phyloP scores from a whole-genome alignment of 116 monocot genomes.

The Zostera marina region DNA sequence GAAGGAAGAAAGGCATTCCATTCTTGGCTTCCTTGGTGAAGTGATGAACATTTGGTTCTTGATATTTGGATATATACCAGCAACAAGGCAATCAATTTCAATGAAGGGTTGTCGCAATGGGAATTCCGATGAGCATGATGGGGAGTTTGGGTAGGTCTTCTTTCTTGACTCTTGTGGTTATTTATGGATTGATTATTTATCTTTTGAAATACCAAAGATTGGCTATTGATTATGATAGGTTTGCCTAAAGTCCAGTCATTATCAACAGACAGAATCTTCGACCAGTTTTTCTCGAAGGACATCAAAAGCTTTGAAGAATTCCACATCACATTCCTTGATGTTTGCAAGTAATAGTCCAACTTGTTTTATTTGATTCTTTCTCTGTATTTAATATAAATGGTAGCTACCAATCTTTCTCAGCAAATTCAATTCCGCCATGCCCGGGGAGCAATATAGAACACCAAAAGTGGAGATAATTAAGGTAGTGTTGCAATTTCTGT shows the following conservation, averaged over 20 bases:
- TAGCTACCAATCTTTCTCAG: slow-evolving; percentile 1
- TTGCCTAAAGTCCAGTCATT: slow-evolving; percentile 1
- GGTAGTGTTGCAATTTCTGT: neutral
- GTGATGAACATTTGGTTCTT: too few species aligned
- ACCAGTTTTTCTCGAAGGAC: slow-evolving; percentile 14
- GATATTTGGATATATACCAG: too few species aligned
- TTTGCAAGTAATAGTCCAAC: slow-evolving; percentile 6
- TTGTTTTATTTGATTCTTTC: neutral
- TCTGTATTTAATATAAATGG: too few species aligned
- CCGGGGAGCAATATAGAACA: slow-evolving; percentile 7
- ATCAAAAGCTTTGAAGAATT: slow-evolving; percentile 13
- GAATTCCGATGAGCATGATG: slow-evolving; percentile 12
- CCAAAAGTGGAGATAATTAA: slow-evolving; percentile 3
- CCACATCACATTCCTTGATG: slow-evolving; percentile 10
- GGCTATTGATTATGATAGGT: neutral
- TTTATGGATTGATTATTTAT: neutral
- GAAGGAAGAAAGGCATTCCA: too few species aligned
- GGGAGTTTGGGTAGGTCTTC: slow-evolving; percentile 1
- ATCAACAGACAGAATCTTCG: slow-evolving; percentile 14
- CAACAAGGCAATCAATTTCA: too few species aligned
- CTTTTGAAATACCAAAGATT: too few species aligned
- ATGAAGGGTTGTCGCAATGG: slow-evolving; percentile 2
- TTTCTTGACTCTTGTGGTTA: neutral
- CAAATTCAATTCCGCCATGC: slow-evolving; percentile 12
- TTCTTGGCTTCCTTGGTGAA: too few species aligned